A percentile compares a stretch with the other conserved stretches of the same genome.
Evolutionary conservation across 345 rosid genomes (phyloP).

Genomic region (Kernera saxatilis): DNA sequence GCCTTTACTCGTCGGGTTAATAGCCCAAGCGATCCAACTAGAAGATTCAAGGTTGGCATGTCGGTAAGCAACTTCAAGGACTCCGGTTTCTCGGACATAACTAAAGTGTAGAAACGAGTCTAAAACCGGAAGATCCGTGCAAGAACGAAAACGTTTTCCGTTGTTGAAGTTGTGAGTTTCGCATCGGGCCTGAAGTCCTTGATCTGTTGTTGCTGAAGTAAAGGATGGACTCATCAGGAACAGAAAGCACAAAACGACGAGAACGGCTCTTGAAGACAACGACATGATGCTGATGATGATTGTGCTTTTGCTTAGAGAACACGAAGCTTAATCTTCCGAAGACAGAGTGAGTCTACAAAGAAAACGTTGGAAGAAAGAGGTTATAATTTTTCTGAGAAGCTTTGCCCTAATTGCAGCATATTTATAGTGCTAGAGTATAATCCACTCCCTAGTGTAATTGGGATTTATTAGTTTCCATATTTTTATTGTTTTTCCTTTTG

Average conservation of each 20-base stretch:
- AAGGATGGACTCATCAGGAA: not conserved
- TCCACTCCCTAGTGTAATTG: too few relatives aligned
- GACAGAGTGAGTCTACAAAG: too few relatives aligned
- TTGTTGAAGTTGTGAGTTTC: slow-evolving; percentile 22
- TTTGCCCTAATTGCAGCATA: too few relatives aligned
- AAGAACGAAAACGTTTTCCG: slow-evolving; percentile 29
- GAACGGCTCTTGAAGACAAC: not conserved
- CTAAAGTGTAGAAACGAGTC: slow-evolving; percentile 58
- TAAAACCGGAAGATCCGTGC: slow-evolving; percentile 43
- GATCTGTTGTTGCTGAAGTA: slow-evolving; percentile 6
- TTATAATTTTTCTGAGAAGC: too few relatives aligned
- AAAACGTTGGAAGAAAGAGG: too few relatives aligned
- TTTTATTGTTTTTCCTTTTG: too few relatives aligned
- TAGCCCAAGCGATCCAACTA: slow-evolving; percentile 57
- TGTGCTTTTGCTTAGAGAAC: not conserved
- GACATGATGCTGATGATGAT: not conserved
- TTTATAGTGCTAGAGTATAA: too few relatives aligned
- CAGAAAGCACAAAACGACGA: not conserved
- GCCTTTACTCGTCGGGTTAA: slow-evolving; percentile 36
- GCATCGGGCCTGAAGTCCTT: slow-evolving; percentile 24
- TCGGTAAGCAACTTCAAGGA: slow-evolving; percentile 53
- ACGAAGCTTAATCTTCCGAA: not conserved
- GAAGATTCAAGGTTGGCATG: slow-evolving; percentile 32
- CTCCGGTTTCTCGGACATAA: slow-evolving; percentile 27
- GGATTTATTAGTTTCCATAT: too few relatives aligned